phyloP scores from a whole-genome alignment of 768 basidiomycete species.

The Kwoniella mangroviensis region DNA sequence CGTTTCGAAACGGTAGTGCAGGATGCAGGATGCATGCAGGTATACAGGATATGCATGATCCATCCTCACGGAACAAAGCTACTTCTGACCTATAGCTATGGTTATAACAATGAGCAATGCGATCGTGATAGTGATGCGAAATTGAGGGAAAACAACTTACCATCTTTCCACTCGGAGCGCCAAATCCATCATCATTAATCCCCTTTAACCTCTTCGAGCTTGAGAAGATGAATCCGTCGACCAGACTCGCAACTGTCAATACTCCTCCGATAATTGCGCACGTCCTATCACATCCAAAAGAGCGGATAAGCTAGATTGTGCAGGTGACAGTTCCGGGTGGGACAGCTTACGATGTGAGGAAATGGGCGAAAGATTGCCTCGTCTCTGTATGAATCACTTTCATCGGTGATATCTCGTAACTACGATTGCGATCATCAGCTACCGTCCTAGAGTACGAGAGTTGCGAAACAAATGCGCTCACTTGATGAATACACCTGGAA shows the following conservation, averaged over 20 bases:
- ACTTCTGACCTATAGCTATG: neutral
- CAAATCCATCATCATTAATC: conserved; percentile 48
- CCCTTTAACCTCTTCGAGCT: conserved; percentile 70
- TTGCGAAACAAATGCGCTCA: neutral
- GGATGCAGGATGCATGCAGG: no score
- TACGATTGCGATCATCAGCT: conserved; percentile 61
- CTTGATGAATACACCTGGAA: conserved; percentile 54
- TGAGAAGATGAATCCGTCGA: conserved; percentile 86
- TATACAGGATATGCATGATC: neutral
- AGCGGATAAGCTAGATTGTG: neutral
- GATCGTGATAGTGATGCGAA: neutral
- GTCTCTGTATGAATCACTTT: conserved; percentile 88
- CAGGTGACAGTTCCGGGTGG: no score
- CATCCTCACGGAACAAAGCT: neutral
- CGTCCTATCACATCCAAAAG: conserved; percentile 64
- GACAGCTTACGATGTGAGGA: conserved; percentile 84
- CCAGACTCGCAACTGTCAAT: conserved; percentile 84
- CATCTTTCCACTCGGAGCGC: conserved; percentile 54
- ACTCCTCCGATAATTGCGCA: conserved; percentile 98
- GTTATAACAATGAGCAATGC: neutral
- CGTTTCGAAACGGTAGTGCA: no score
- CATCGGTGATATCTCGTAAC: conserved; percentile 96
- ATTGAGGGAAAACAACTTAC: conserved; percentile 23
- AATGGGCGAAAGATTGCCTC: conserved; percentile 95
- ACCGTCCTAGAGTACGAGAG: no score